phyloP scores from a whole-genome alignment of 257 asterid genomes.

The Anisodus acutangulus region DNA sequence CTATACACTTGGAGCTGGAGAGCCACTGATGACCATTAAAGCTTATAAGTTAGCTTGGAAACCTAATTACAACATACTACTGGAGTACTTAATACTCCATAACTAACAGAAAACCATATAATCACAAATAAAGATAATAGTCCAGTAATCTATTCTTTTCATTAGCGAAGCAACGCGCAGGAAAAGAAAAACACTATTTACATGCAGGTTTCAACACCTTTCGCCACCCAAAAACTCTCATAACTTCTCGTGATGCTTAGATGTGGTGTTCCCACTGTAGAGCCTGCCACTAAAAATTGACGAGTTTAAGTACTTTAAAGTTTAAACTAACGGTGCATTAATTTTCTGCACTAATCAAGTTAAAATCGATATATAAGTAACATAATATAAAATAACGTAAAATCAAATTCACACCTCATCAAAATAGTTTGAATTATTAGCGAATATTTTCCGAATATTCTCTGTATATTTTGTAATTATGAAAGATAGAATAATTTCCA shows the following conservation, averaged over 20 bases:
- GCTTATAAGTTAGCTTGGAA: background rate
- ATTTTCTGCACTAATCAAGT: too few relatives aligned
- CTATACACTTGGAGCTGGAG: background rate
- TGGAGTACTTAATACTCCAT: background rate
- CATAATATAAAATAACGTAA: background rate
- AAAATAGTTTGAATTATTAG: too few relatives aligned
- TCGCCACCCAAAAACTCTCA: slow-evolving; percentile 4
- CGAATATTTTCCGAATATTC: too few relatives aligned
- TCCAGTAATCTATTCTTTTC: background rate
- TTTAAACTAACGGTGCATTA: background rate
- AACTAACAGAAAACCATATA: background rate
- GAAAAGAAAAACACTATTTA: slow-evolving; percentile 39
- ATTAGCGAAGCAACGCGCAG: background rate
- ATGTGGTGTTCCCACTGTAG: slow-evolving; percentile 84
- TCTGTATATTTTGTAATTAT: too few relatives aligned
- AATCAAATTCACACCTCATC: background rate
- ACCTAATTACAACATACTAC: background rate
- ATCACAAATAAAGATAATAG: background rate
- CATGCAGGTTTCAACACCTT: slow-evolving; percentile 34
- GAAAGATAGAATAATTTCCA: too few relatives aligned
- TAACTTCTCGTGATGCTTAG: slow-evolving; percentile 65
- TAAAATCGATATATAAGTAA: too few relatives aligned
- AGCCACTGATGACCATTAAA: background rate
- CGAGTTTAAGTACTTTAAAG: too few relatives aligned
- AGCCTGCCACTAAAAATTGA: slow-evolving; percentile 58